A percentile compares a stretch with the other conserved stretches of the same genome.
Evolutionary conservation across 768 basidiomycete genomes (phyloP).

Genomic region (Tephrocybe rancida): DNA sequence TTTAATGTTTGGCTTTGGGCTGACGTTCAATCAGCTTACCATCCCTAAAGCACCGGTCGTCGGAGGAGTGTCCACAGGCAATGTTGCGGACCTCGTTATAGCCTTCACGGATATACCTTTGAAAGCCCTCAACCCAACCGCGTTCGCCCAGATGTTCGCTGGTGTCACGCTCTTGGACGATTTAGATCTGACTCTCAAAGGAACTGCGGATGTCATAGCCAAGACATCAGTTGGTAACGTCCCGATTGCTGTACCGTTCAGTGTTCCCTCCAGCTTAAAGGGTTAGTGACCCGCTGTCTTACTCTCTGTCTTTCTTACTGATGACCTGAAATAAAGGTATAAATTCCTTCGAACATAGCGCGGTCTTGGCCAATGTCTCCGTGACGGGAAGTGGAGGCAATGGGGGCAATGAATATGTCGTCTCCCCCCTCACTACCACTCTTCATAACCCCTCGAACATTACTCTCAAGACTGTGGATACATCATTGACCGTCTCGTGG

Average conservation of each 20-base stretch:
- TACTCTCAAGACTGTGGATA: constrained; percentile 57
- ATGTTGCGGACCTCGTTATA: constrained; percentile 59
- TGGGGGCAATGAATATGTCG: constrained; percentile 61
- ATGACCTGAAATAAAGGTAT: constrained; percentile 43
- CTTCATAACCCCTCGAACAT: constrained; percentile 72
- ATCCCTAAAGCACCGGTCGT: constrained; percentile 49
- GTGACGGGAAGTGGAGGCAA: constrained; percentile 67
- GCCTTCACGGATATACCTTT: constrained; percentile 60
- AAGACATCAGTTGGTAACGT: constrained; percentile 68
- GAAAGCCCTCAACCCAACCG: constrained; percentile 52
- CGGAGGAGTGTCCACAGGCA: constrained; percentile 73
- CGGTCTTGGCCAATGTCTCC: constrained; percentile 54
- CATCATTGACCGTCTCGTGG: constrained; percentile 62
- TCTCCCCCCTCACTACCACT: constrained; percentile 56
- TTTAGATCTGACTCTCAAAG: constrained; percentile 52
- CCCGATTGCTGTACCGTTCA: constrained; percentile 64
- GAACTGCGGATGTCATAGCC: constrained; percentile 59
- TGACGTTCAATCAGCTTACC: constrained; percentile 39
- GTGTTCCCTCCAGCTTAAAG: constrained; percentile 56
- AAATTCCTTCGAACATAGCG: constrained; percentile 56
- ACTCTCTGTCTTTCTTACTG: neutral
- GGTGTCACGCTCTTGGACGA: constrained; percentile 52
- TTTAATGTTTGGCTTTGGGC: neutral
- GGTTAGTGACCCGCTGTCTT: constrained; percentile 33
- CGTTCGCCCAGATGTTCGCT: constrained; percentile 59